A percentile compares a stretch with the other conserved stretches of the same genome.
These are phyloP conservation scores for Stagonosporopsis cucurbitacearum DNA, from an alignment of 2,329 filamentous ascomycete genomes.

Conservation along the genomic window DNA sequence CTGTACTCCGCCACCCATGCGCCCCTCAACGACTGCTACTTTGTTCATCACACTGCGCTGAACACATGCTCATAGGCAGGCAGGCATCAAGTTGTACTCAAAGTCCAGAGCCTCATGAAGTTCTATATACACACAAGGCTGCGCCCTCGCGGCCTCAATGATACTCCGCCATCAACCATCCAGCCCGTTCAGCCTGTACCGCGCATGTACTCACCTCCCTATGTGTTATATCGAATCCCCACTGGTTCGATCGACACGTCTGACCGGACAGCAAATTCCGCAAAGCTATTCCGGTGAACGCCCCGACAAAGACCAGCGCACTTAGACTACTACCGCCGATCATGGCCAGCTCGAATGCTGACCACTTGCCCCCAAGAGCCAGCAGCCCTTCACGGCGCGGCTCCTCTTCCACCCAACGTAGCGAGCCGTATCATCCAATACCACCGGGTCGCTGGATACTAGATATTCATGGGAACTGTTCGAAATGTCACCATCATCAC, in stretches of 20 bases:
- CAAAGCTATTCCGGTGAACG: not conserved
- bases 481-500: not conserved
- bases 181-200: not conserved
- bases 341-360: not conserved
- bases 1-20: too few species aligned
- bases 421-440: not conserved
- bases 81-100: not conserved
- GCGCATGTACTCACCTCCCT: not conserved
- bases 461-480: not conserved
- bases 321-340: not conserved
- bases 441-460: not conserved
- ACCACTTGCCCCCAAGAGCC: not conserved
- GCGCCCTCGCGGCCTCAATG: not conserved
- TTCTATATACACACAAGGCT: not conserved
- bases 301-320: not conserved
- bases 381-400: not conserved
- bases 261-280: not conserved
- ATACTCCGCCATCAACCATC: not conserved
- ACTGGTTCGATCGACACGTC: not conserved
- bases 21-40: not conserved
- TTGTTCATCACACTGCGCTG: not conserved
- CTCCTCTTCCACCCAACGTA: not conserved
- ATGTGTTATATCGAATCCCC: not conserved
- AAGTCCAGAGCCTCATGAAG: not conserved
- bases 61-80: not conserved